These are phyloP conservation scores for Leucocoprinus leucothites DNA, from an alignment of 768 basidiomycete species.

Conservation along the genomic window DNA sequence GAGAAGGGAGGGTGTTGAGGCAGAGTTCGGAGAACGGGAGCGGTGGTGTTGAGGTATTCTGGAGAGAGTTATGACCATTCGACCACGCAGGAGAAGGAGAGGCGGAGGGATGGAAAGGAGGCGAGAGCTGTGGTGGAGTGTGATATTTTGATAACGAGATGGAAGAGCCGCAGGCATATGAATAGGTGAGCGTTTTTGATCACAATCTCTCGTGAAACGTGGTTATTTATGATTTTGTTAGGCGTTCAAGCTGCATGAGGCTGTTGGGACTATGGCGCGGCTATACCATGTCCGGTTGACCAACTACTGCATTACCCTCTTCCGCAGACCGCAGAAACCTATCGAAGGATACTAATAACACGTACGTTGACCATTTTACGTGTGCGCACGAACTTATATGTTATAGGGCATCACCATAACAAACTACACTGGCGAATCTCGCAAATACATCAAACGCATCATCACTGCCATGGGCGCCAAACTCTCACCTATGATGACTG, in stretches of 20 bases:
- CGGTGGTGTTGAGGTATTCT: constrained; percentile 23
- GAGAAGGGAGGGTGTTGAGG: constrained; percentile 52
- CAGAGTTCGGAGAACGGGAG: constrained; percentile 58
- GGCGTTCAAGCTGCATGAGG: constrained; percentile 57
- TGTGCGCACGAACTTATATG: too few relatives aligned
- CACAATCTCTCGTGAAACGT: constrained; percentile 1
- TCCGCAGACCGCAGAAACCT: constrained; percentile 51
- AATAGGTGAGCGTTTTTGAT: constrained; percentile 44
- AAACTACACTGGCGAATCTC: constrained; percentile 82
- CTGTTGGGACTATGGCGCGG: constrained; percentile 82
- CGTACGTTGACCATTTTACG: constrained; percentile 38
- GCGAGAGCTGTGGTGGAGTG: constrained; percentile 41
- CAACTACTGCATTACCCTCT: constrained; percentile 85
- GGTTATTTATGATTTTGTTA: constrained; percentile 21
- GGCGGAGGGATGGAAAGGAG: constrained; percentile 27
- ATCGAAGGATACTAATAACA: constrained; percentile 58
- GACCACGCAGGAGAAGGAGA: constrained; percentile 16
- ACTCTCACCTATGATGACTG: constrained; percentile 82
- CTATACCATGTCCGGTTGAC: constrained; percentile 78
- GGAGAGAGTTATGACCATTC: constrained; percentile 23
- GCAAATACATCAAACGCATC: constrained; percentile 86
- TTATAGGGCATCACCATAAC: constrained; percentile 79
- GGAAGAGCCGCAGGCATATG: constrained; percentile 69
- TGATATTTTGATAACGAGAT: constrained; percentile 73
- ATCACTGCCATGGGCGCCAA: constrained; percentile 72